Evolutionary conservation across 805 yeast genomes (phyloP).

Genomic region (Saturnispora kantuleensis): DNA sequence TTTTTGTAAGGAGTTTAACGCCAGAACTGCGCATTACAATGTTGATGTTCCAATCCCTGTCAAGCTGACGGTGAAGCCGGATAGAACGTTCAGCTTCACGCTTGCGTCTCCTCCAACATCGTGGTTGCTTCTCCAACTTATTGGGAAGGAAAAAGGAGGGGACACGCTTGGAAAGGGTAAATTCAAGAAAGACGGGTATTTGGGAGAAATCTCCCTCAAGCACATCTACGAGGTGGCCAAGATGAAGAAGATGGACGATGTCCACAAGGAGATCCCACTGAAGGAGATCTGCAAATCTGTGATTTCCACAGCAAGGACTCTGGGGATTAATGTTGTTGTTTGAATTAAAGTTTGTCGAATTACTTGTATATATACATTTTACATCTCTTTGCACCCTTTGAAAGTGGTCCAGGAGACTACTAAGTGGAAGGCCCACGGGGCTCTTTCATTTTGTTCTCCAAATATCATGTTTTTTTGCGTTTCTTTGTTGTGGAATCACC

Average conservation of each 20-base stretch:
- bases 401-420: no score
- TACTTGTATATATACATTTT: neutral
- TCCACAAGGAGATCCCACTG: constrained; percentile 61
- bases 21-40: constrained; percentile 78
- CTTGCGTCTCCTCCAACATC: constrained; percentile 89
- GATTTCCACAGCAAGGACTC: constrained; percentile 78
- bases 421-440: no score
- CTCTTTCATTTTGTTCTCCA: no score
- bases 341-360: constrained; percentile 22
- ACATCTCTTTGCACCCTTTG: neutral
- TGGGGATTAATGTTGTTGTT: constrained; percentile 77
- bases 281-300: constrained; percentile 74
- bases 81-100: constrained; percentile 78
- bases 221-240: constrained; percentile 93
- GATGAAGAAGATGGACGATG: constrained; percentile 78
- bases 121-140: constrained; percentile 73
- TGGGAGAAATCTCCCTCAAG: constrained; percentile 51
- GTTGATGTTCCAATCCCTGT: constrained; percentile 91
- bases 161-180: constrained; percentile 62
- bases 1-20: constrained; percentile 96
- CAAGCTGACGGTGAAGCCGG: constrained; percentile 78
- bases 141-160: constrained; percentile 72
- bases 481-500: no score
- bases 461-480: no score
- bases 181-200: constrained; percentile 24